Conservation (phyloP, 495 filamentous ascomycete genomes). For the Annulohypoxylon bovei region DNA sequence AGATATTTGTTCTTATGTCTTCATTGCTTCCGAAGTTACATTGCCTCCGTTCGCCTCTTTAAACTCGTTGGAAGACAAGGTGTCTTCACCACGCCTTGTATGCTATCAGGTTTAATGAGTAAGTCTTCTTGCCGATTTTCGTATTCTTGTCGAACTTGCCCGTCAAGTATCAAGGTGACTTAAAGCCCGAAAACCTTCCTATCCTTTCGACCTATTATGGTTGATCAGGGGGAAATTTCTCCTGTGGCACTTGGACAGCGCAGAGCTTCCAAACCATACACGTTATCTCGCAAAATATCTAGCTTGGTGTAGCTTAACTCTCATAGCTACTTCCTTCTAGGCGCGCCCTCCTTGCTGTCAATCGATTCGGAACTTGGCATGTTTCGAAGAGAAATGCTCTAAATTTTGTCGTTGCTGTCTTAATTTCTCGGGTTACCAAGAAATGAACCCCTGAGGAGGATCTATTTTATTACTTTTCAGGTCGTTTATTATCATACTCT, state of each 20-base stretch:
- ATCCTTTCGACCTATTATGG: neutral
- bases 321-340: neutral
- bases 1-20: conserved; percentile 6
- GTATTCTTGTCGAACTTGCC: conserved; percentile 8
- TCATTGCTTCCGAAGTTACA: conserved; percentile 28
- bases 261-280: neutral
- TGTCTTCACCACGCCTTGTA: neutral
- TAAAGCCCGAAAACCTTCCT: neutral
- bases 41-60: neutral
- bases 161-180: neutral
- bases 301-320: neutral
- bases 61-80: neutral
- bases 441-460: neutral
- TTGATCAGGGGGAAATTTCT: neutral
- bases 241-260: neutral
- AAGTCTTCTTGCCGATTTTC: conserved; percentile 13
- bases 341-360: neutral
- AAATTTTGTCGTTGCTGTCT: neutral
- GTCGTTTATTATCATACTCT: neutral
- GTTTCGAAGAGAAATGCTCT: neutral
- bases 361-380: neutral
- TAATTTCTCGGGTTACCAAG: neutral
- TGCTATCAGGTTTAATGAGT: neutral
- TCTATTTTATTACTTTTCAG: neutral
- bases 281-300: neutral